A percentile compares a stretch with the other conserved stretches of the same genome.
Evolutionary conservation across 768 basidiomycete genomes (phyloP).

Genomic region (Boletus sp.): DNA sequence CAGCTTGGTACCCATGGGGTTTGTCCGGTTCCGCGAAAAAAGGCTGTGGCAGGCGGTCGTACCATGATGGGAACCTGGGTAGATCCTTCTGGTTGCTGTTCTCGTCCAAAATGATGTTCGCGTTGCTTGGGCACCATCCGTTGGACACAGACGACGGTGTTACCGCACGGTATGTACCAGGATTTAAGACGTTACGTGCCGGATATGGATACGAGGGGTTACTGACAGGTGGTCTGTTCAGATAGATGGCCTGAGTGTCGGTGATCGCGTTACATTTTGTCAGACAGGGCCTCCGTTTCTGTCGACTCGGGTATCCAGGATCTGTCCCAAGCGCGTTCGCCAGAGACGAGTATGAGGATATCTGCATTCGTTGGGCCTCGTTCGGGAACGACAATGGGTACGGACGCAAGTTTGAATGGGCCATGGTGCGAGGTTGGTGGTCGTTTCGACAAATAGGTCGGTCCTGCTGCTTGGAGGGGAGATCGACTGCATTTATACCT

Average conservation of each 20-base stretch:
- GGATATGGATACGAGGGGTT: slow-evolving; percentile 29
- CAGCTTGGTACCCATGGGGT: slow-evolving; percentile 6
- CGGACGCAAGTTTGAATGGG: slow-evolving; percentile 1
- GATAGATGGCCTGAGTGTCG: slow-evolving; percentile 17
- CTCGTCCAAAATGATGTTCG: background rate
- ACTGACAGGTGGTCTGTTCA: slow-evolving; percentile 12
- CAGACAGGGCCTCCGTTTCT: background rate
- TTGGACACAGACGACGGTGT: slow-evolving; percentile 8
- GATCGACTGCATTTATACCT: slow-evolving; percentile 20
- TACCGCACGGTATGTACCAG: slow-evolving; percentile 13
- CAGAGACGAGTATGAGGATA: slow-evolving; percentile 26
- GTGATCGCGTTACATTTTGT: slow-evolving; percentile 3
- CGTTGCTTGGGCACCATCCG: background rate
- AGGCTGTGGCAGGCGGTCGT: slow-evolving; percentile 23
- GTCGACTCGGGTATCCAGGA: slow-evolving; percentile 8
- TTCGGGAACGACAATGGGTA: slow-evolving; percentile 24
- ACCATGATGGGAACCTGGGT: background rate
- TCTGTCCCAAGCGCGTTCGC: slow-evolving; percentile 21
- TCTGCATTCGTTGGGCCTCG: slow-evolving; percentile 10
- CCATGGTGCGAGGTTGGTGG: slow-evolving; percentile 15
- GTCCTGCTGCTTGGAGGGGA: background rate
- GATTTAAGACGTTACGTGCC: slow-evolving; percentile 27
- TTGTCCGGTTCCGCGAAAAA: slow-evolving; percentile 12
- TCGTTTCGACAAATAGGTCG: background rate
- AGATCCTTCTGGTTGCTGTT: background rate